phyloP scores from a whole-genome alignment of 768 basidiomycete species.

The Russula foetens region DNA sequence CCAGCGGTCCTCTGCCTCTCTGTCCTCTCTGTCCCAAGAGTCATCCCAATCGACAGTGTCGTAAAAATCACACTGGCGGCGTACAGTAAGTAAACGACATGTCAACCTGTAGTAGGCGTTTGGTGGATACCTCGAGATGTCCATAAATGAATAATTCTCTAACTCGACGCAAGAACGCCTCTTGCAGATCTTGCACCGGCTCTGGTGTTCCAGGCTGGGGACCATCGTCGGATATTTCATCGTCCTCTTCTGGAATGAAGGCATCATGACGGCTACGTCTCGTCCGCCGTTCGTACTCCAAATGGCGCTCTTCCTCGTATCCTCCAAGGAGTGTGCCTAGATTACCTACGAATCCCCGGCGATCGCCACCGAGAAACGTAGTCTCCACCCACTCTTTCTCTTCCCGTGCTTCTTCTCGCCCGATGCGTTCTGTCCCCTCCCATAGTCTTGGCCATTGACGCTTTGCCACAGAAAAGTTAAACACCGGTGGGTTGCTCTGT shows the following conservation, averaged over 20 bases:
- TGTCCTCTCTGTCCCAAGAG: slow-evolving; percentile 50
- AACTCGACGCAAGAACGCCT: slow-evolving; percentile 50
- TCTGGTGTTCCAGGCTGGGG: slow-evolving; percentile 36
- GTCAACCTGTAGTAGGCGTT: background rate
- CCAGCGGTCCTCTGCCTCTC: slow-evolving; percentile 61
- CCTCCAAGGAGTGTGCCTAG: slow-evolving; percentile 55
- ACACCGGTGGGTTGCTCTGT: slow-evolving; percentile 44
- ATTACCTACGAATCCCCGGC: slow-evolving; percentile 56
- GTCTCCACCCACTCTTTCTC: slow-evolving; percentile 63
- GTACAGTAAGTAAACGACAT: slow-evolving; percentile 1
- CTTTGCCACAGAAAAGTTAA: slow-evolving; percentile 45
- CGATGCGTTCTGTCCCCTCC: slow-evolving; percentile 45
- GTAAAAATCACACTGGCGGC: slow-evolving; percentile 54
- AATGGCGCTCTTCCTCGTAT: slow-evolving; percentile 75
- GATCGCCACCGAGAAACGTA: slow-evolving; percentile 49
- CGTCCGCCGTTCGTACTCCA: slow-evolving; percentile 45
- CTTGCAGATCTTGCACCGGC: slow-evolving; percentile 31
- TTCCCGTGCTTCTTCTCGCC: slow-evolving; percentile 48
- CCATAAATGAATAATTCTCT: slow-evolving; percentile 71
- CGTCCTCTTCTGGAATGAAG: slow-evolving; percentile 64
- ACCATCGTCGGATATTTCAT: slow-evolving; percentile 47
- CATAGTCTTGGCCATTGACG: slow-evolving; percentile 61
- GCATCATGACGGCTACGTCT: slow-evolving; percentile 38
- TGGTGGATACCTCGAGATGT: slow-evolving; percentile 50
- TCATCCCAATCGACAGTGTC: slow-evolving; percentile 73